Base-by-base conservation (phyloP, 108 stramenopile species). In the Skeletonema menzelii region DNA sequence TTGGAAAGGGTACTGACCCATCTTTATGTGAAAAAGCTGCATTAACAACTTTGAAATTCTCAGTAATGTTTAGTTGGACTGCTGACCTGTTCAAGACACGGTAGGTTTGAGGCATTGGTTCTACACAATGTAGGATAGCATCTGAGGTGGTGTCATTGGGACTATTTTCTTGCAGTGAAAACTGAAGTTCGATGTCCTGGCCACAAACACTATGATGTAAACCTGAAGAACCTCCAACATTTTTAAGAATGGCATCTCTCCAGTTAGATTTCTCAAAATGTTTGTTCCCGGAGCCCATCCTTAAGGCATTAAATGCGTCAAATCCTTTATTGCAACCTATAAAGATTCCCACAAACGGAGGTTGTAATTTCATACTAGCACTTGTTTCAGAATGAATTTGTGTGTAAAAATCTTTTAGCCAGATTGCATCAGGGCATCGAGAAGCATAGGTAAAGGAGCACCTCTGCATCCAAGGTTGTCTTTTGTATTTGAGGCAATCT, bases 281-380 rank as follows among this genome's bases (percentile, higher is more conserved):
- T 11, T 40, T 15, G 53, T 86, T 75, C n/a, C 63, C 47, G 14
- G 84, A 72, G 32, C 82, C 69, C 85, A 87, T 87, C 35, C 85
- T 63, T 53, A 90, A 73, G 4, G 80, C 62, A 63, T 87, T 63
- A 5, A 90, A 40, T 2, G 89, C 89, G 78, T 90, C 89, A 65
- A 87, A 78, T 27, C 78, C 89, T 69, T 90, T 90, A 67, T 90
- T 90, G 70, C 89, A 90, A 19, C 89, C 89, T 11, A 90, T 84
- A 31, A 72, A 85, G 14, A 85, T 61, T 14, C 44, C 77, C 8
- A 77, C 26, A 66, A 79, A 65, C 15, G 38, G n/a, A 14, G 14
- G 5, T n/a, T 35, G 37, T 2, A 15, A 30, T 24, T 42, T 53
- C 10, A 24, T 63, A 15, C 20, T 66, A 35, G 31, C 31, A 32